Evolutionary conservation across 2,329 filamentous ascomycete genomes (phyloP), one percentile per base, ranked within the genome.

Genomic region (Microdochium nivale): DNA sequence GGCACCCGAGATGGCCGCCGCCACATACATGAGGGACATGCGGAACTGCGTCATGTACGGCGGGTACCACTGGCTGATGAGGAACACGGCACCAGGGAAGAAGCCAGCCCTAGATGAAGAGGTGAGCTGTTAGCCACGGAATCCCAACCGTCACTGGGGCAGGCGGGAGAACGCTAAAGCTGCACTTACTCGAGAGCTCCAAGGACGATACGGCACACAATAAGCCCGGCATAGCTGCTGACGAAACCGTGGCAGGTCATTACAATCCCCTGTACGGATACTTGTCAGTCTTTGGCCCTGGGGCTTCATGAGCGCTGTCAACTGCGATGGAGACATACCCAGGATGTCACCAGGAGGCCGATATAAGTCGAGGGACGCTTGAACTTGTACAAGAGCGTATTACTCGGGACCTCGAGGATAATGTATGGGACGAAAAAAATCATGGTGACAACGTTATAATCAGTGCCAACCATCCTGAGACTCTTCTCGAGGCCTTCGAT

Each of bases 121-220:
- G n/a, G n/a, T n/a, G n/a, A n/a, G n/a, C n/a, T n/a, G n/a, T n/a
- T n/a, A n/a, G n/a, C n/a, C n/a, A n/a, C n/a, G n/a, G n/a, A n/a
- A n/a, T n/a, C n/a, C n/a, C n/a, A n/a, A n/a, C n/a, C n/a, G n/a
- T n/a, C n/a, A n/a, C n/a, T n/a, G n/a, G n/a, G n/a, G n/a, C n/a
- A n/a, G n/a, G n/a, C n/a, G n/a, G n/a, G n/a, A n/a, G n/a, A n/a
- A n/a, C n/a, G n/a, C n/a, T n/a, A n/a, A n/a, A n/a, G n/a, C n/a
- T n/a, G n/a, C n/a, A n/a, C n/a, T n/a, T n/a, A n/a, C n/a, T 68
- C 67, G 30, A 66, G 64, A n/a, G 68, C 51, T 2, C 66, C 67
- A 35, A 69, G 55, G 47, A 69, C 58, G n/a, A 67, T 55, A 7
- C 65, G 61, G 33, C 55, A 48, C 1, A 55, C 52, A 11, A 66